phyloP scores from a whole-genome alignment of 306 rosid genomes.

The Ammopiptanthus mongolicus region DNA sequence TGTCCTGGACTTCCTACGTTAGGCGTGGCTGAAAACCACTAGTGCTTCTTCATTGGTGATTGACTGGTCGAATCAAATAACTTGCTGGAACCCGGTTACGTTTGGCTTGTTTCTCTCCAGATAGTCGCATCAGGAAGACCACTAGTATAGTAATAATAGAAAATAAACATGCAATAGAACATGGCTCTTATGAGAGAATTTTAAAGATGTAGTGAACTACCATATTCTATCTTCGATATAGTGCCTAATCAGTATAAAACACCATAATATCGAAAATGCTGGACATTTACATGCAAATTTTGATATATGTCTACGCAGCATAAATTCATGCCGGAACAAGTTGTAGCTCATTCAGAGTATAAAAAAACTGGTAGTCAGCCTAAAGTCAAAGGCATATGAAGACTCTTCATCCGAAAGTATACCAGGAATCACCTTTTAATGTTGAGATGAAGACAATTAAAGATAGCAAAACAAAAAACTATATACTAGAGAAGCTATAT shows the following conservation, averaged over 20 bases:
- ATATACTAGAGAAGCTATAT: neutral
- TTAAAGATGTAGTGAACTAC: neutral
- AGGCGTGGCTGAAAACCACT: neutral
- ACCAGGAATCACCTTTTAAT: neutral
- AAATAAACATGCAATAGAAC: neutral
- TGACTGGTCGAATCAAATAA: neutral
- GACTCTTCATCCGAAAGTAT: neutral
- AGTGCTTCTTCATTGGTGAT: neutral
- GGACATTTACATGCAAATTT: neutral
- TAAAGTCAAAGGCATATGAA: neutral
- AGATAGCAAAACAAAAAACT: neutral
- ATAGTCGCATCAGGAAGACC: neutral
- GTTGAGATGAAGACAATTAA: neutral
- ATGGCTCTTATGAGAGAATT: neutral
- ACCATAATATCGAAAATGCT: neutral
- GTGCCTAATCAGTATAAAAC: neutral
- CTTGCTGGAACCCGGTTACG: neutral
- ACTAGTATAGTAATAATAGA: neutral
- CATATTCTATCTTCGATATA: neutral
- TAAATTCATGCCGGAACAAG: neutral
- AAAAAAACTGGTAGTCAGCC: neutral
- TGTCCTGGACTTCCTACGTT: neutral
- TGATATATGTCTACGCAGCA: neutral
- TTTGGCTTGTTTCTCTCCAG: neutral
- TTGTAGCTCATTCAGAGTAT: neutral